These are phyloP conservation scores for Juncus effusus DNA, from an alignment of 176 grass and related monocot species.

Conservation along the genomic window DNA sequence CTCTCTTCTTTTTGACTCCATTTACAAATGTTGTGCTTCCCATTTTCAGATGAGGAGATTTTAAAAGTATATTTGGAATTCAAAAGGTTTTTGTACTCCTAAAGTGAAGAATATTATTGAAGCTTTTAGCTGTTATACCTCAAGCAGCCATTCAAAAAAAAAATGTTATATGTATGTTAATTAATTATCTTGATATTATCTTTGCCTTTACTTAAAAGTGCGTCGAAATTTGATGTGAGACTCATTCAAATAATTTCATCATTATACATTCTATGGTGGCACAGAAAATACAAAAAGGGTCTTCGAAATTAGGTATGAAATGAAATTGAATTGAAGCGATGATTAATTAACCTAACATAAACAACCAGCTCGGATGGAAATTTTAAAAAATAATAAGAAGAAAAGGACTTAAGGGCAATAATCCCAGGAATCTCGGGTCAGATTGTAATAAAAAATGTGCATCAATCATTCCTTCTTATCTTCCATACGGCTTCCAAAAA, in stretches of 20 bases:
- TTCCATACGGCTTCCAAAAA: background rate
- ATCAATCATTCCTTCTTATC: conserved; percentile 8
- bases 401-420: background rate
- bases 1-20: background rate
- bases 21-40: background rate
- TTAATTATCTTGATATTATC: too few species aligned
- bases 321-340: background rate
- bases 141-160: too few species aligned
- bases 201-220: too few species aligned
- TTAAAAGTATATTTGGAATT: too few species aligned
- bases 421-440: conserved; percentile 27
- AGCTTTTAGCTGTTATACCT: too few species aligned
- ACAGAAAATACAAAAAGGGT: too few species aligned
- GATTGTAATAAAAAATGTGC: conserved; percentile 4
- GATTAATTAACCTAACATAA: background rate
- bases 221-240: too few species aligned
- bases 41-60: background rate
- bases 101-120: too few species aligned
- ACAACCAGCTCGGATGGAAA: background rate
- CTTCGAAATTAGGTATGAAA: conserved; percentile 20
- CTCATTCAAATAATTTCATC: too few species aligned
- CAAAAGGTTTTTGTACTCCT: too few species aligned
- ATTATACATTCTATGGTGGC: too few species aligned
- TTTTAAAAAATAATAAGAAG: background rate
- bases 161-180: too few species aligned